A percentile compares a stretch with the other conserved stretches of the same genome.
phyloP scores from a whole-genome alignment of 192 early-diverging fungal genomes.

The Coemansia sp. region DNA sequence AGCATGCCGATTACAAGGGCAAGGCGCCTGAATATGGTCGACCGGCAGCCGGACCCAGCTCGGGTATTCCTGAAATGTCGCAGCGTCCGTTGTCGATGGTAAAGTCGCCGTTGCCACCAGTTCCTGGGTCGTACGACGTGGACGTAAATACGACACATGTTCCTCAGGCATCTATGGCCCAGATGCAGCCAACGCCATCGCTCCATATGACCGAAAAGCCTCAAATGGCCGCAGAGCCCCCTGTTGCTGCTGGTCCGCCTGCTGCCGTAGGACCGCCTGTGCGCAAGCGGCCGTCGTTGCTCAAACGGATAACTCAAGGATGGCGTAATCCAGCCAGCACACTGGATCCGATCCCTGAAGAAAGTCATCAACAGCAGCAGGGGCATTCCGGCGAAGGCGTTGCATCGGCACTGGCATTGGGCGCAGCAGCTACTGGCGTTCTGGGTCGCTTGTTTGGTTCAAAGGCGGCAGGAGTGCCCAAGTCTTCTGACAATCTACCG shows the following conservation, averaged over 20 bases:
- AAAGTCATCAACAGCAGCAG: constrained; percentile 8
- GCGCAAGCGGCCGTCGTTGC: constrained; percentile 41
- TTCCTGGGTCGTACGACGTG: constrained; percentile 11
- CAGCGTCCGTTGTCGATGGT: constrained; percentile 12
- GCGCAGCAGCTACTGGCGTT: constrained; percentile 13
- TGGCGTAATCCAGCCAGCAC: constrained; percentile 36
- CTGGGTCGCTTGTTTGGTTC: constrained; percentile 27
- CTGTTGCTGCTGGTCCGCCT: neutral
- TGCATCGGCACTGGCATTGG: neutral
- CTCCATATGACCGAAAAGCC: neutral
- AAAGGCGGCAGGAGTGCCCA: neutral
- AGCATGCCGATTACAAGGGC: constrained; percentile 1
- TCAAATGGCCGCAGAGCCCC: neutral
- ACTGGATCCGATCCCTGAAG: constrained; percentile 32
- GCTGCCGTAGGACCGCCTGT: constrained; percentile 2
- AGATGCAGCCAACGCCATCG: neutral
- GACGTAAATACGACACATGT: constrained; percentile 18
- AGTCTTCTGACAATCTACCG: neutral
- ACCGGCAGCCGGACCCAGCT: neutral
- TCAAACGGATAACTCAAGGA: constrained; percentile 45
- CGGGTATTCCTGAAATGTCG: constrained; percentile 20
- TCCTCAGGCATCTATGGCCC: neutral
- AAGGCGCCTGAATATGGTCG: neutral
- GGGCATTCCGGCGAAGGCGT: neutral
- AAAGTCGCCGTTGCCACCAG: constrained; percentile 7